These are phyloP conservation scores for Diplodia scrobiculata DNA, from an alignment of 2,329 filamentous ascomycete genomes.

Conservation along the genomic window DNA sequence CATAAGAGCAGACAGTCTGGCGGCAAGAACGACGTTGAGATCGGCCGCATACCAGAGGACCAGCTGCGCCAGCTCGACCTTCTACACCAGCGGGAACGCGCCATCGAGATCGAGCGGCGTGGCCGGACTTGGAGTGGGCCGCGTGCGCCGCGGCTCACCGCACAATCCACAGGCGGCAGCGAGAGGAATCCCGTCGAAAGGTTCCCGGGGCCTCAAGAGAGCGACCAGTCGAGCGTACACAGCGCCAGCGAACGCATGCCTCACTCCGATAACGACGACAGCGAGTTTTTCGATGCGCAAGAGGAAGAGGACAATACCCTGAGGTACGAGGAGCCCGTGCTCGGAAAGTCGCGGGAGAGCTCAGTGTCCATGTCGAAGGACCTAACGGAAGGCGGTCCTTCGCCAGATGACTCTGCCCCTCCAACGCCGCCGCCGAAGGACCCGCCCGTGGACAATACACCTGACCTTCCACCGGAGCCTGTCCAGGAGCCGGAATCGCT, in stretches of 20 bases:
- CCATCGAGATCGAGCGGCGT: conserved; percentile 62
- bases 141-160: conserved; percentile 37
- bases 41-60: conserved; percentile 70
- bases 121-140: conserved; percentile 71
- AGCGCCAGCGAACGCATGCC: conserved; percentile 60
- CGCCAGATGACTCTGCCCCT: conserved; percentile 33
- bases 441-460: conserved; percentile 31
- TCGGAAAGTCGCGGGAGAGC: conserved; percentile 52
- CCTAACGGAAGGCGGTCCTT: background rate
- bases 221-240: conserved; percentile 52
- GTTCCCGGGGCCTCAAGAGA: conserved; percentile 42
- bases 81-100: conserved; percentile 61
- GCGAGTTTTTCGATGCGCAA: conserved; percentile 38
- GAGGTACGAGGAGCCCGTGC: conserved; percentile 74
- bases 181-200: conserved; percentile 25
- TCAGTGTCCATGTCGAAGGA: conserved; percentile 7
- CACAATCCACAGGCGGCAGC: conserved; percentile 44
- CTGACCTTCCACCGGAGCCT: conserved; percentile 32
- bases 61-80: conserved; percentile 70
- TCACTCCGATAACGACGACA: conserved; percentile 43
- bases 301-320: conserved; percentile 65
- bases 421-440: conserved; percentile 59
- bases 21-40: conserved; percentile 47
- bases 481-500: conserved; percentile 3
- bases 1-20: conserved; percentile 39